Conservation (phyloP, 2,329 filamentous ascomycete species). For the Paecilomyces formosus region DNA sequence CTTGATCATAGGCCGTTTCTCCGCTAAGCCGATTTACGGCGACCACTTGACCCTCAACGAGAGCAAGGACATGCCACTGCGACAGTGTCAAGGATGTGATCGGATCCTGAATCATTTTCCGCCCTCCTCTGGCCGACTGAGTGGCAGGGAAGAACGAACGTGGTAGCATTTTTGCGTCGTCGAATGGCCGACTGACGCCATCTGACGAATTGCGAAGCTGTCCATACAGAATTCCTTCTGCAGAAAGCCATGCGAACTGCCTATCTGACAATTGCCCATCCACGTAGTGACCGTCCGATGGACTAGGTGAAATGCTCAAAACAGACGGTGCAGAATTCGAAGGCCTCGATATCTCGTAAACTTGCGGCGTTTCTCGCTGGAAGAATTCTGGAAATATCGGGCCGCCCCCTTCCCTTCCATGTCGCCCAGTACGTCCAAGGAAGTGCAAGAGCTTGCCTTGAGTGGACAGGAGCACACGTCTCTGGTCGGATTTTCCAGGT, state of each 20-base stretch:
- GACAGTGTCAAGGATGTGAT: conserved; percentile 78
- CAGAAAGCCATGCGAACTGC: conserved; percentile 79
- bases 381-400: conserved; percentile 85
- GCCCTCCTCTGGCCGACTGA: conserved; percentile 57
- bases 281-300: conserved; percentile 52
- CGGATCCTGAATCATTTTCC: conserved; percentile 59
- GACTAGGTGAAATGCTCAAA: conserved; percentile 70
- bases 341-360: conserved; percentile 63
- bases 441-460: conserved; percentile 73
- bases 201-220: conserved; percentile 60
- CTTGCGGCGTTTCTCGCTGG: conserved; percentile 71
- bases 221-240: conserved; percentile 83
- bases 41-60: conserved; percentile 76
- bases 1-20: conserved; percentile 77
- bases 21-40: conserved; percentile 84
- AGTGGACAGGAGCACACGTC: conserved; percentile 74
- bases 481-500: conserved; percentile 58
- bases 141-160: conserved; percentile 64
- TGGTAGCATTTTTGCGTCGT: conserved; percentile 69
- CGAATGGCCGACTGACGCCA: conserved; percentile 67
- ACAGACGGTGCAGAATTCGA: conserved; percentile 55
- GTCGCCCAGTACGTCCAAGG: conserved; percentile 65
- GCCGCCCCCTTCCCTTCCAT: conserved; percentile 67
- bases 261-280: conserved; percentile 43
- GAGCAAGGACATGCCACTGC: conserved; percentile 83